Conservation (phyloP, 75 land plant species). For the Picea sitchensis region DNA sequence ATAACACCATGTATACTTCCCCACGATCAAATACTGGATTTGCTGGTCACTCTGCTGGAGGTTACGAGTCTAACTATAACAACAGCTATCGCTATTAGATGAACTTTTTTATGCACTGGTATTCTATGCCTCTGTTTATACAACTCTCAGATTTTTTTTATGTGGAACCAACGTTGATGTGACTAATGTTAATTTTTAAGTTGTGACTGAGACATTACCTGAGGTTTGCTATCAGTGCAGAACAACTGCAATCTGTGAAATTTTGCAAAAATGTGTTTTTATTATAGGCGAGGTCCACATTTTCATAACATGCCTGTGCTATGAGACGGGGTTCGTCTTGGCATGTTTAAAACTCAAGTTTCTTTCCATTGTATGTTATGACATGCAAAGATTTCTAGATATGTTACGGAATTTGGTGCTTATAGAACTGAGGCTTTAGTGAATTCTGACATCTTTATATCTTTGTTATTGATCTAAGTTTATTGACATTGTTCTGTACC, state of each 20-base stretch:
- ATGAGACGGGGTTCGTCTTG: background rate
- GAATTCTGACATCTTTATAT: no score
- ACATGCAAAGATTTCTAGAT: no score
- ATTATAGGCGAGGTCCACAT: background rate
- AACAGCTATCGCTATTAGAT: constrained; percentile 10
- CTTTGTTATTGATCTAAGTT: no score
- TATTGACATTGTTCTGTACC: no score
- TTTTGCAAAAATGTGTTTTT: background rate
- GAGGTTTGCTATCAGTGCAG: background rate
- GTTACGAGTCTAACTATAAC: constrained; percentile 5
- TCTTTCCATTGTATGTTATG: background rate
- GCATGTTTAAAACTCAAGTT: no score
- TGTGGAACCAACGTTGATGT: background rate
- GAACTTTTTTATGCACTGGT: background rate
- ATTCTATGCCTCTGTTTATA: background rate
- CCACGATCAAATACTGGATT: constrained; percentile 1
- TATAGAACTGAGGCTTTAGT: no score
- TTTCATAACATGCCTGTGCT: background rate
- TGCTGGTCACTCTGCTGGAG: constrained; percentile 6
- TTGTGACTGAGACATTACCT: background rate
- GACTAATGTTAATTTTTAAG: background rate
- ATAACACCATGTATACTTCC: constrained; percentile 8
- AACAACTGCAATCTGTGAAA: constrained; percentile 1
- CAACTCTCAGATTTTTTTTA: background rate
- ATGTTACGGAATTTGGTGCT: no score